Evolutionary conservation across 305 asterid genomes (phyloP).

Genomic region (Fraxinus nigra): DNA sequence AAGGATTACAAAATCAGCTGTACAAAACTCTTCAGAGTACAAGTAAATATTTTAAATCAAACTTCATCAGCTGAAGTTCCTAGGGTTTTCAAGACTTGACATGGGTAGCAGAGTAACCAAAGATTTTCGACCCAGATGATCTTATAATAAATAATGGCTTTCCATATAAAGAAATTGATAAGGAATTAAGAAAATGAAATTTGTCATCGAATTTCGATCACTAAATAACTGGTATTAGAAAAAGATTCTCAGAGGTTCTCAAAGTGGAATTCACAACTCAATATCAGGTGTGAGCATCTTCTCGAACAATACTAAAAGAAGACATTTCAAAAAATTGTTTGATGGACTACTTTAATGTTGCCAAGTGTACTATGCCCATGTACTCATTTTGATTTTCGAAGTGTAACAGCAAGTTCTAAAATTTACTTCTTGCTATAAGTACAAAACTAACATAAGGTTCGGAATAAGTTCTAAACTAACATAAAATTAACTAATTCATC

Average conservation of each 20-base stretch:
- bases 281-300: background rate
- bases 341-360: background rate
- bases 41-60: background rate
- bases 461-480: background rate
- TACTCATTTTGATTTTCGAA: background rate
- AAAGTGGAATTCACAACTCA: background rate
- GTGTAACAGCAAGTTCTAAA: background rate
- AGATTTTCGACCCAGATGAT: background rate
- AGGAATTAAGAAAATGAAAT: background rate
- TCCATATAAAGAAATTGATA: background rate
- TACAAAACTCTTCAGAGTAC: slow-evolving; percentile 1
- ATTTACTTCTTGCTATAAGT: background rate
- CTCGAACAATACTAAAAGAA: background rate
- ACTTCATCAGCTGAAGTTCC: slow-evolving; percentile 14
- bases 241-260: background rate
- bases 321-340: slow-evolving; percentile 2
- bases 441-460: background rate
- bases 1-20: background rate
- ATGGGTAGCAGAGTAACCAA: slow-evolving; percentile 6
- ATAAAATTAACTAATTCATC: background rate
- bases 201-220: background rate
- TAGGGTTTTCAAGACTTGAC: background rate
- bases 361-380: background rate
- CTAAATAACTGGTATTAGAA: background rate
- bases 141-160: slow-evolving; percentile 7